These are phyloP conservation scores for Eimeria zaria DNA, from an alignment of 169 alveolate genomes.

Conservation along the genomic window DNA sequence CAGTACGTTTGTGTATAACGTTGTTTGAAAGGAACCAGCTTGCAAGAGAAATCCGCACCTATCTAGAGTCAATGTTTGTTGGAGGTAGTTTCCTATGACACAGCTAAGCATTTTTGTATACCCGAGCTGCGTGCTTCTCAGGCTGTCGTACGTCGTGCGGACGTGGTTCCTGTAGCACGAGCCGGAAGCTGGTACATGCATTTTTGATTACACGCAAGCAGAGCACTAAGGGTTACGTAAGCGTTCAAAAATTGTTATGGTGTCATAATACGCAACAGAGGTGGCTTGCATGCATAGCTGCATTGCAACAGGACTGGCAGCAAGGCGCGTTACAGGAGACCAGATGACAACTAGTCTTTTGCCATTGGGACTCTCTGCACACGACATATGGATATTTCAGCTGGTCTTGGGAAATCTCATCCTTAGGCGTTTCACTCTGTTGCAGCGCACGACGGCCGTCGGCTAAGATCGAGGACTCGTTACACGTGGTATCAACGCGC, in stretches of 20 bases:
- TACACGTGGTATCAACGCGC: too few species aligned
- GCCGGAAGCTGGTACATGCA: not conserved
- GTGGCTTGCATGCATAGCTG: too few species aligned
- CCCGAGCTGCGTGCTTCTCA: not conserved
- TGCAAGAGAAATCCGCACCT: not conserved
- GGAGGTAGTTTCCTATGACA: not conserved
- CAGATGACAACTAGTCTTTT: not conserved
- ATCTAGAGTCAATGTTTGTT: not conserved
- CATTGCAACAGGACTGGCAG: not conserved
- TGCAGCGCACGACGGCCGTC: too few species aligned
- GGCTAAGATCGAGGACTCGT: too few species aligned
- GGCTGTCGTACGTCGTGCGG: not conserved
- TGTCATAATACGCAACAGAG: too few species aligned
- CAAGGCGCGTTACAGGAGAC: not conserved
- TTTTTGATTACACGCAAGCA: not conserved
- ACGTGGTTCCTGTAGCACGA: not conserved
- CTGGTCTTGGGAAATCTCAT: too few species aligned
- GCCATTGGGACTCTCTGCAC: not conserved
- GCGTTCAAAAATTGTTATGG: not conserved
- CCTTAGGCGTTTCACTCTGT: too few species aligned
- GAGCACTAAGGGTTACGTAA: not conserved
- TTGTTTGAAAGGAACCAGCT: not conserved
- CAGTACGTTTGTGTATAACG: not conserved
- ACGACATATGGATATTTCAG: not conserved
- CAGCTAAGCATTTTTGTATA: not conserved